Evolutionary conservation across 1,139 yeast species (phyloP), one percentile per base, ranked within the genome.

Genomic region (Meyerozyma carpophila): DNA sequence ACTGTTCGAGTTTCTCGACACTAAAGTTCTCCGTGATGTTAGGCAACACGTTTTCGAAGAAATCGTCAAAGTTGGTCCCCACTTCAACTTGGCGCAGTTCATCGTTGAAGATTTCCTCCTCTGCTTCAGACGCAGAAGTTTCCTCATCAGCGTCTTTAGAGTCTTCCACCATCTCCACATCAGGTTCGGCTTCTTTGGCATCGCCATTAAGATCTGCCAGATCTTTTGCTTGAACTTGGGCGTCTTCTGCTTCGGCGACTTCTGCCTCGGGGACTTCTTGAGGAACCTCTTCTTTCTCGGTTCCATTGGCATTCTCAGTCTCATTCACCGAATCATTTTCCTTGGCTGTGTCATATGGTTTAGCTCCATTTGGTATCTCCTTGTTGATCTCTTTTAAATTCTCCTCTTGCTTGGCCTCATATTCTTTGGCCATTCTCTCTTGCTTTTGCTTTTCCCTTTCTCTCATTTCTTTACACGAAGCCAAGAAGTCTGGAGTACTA

Each of bases 391-490:
- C 37, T 11, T 21, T 34, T 9, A 21, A 21, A n/a, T 34, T 34
- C 10, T 34, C 37, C 14, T 61, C 61, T 40, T 58, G 57, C 16
- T 65, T 53, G 40, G 52, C 52, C 41, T 58, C 52, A 47, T 67
- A 70, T 41, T 75, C 77, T 43, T 70, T 62, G 45, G 71, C 64
- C 46, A 73, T 70, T 44, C 73, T 64, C 39, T 68, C 66, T 48
- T 80, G 82, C 51, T 82, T 76, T 38, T 66, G 64, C 37, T 73
- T 57, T 57, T 91, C 97, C 48, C 98, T 75, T 43, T 68, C 73
- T 45, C 86, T 77, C 59, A 91, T 72, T 29, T 80, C 85, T 50
- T 77, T 82, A 68, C 98, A 93, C 41, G 91, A 88, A 45, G 76
- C 76, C 37, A 84, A 61, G 50, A 93, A 84, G 43, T 81, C 88